Evolutionary conservation across 2,329 filamentous ascomycete species (phyloP).

Genomic region (Phialocephala subalpina): DNA sequence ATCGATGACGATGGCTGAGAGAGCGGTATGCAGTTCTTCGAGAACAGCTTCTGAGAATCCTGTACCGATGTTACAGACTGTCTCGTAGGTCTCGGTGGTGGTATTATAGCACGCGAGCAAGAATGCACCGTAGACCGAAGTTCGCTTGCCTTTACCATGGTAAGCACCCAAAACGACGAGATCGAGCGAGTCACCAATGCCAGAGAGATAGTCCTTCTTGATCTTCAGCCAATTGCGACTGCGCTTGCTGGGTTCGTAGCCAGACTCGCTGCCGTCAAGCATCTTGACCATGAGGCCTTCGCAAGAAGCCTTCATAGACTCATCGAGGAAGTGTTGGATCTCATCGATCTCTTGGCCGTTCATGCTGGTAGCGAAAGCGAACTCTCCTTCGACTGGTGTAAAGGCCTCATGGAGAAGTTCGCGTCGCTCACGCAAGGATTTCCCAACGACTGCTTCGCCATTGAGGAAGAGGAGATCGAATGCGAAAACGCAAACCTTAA

Average conservation of each 20-base stretch:
- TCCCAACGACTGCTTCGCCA: slow-evolving; percentile 87
- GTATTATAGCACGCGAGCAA: slow-evolving; percentile 93
- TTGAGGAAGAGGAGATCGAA: slow-evolving; percentile 96
- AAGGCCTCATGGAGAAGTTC: slow-evolving; percentile 79
- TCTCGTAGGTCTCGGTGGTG: slow-evolving; percentile 83
- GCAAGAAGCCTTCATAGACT: slow-evolving; percentile 93
- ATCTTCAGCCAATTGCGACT: slow-evolving; percentile 99
- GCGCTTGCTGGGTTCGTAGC: slow-evolving; percentile 94
- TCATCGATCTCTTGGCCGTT: slow-evolving; percentile 90
- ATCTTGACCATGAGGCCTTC: slow-evolving; percentile 99
- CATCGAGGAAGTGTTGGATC: slow-evolving; percentile 91
- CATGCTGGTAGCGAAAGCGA: slow-evolving; percentile 86
- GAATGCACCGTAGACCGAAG: slow-evolving; percentile 95
- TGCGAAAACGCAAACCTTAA: slow-evolving; percentile 96
- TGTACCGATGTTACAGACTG: slow-evolving; percentile 97
- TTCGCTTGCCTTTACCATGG: slow-evolving; percentile 93
- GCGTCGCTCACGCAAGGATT: slow-evolving; percentile 83
- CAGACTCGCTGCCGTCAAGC: slow-evolving; percentile 90
- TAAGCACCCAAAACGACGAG: slow-evolving; percentile 96
- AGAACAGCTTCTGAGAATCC: slow-evolving; percentile 95
- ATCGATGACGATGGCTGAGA: slow-evolving; percentile 84
- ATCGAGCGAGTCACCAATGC: slow-evolving; percentile 94
- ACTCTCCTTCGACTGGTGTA: slow-evolving; percentile 83
- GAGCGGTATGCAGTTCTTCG: slow-evolving; percentile 81
- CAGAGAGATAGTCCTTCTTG: slow-evolving; percentile 97